phyloP scores from a whole-genome alignment of 495 filamentous ascomycete genomes.

The Hamigera avellanea region DNA sequence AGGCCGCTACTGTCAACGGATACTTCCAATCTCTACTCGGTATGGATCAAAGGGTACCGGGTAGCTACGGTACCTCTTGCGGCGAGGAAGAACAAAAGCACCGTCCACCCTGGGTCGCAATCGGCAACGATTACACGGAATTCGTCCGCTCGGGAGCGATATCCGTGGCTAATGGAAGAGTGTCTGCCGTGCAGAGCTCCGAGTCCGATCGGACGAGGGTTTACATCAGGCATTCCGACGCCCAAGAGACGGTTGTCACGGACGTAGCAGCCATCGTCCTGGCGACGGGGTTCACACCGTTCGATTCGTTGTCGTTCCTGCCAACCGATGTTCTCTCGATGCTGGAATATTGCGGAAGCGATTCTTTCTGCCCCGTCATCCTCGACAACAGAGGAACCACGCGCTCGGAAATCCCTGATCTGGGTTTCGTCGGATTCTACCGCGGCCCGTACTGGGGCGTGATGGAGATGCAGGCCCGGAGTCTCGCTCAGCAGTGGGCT shows the following conservation, averaged over 20 bases:
- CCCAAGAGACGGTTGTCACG: slow-evolving; percentile 19
- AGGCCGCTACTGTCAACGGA: slow-evolving; percentile 36
- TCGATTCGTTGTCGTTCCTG: slow-evolving; percentile 48
- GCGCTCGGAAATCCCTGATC: slow-evolving; percentile 44
- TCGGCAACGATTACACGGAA: slow-evolving; percentile 59
- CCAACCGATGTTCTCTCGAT: slow-evolving; percentile 38
- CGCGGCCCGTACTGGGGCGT: slow-evolving; percentile 78
- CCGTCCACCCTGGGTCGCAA: slow-evolving; percentile 51
- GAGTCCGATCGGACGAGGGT: slow-evolving; percentile 14
- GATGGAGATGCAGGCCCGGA: slow-evolving; percentile 77
- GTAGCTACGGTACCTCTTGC: slow-evolving; percentile 6
- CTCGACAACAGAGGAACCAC: slow-evolving; percentile 56
- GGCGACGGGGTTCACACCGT: slow-evolving; percentile 66
- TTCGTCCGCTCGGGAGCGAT: slow-evolving; percentile 61
- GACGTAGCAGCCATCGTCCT: slow-evolving; percentile 57
- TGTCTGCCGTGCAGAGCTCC: slow-evolving; percentile 12
- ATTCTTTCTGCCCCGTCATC: slow-evolving; percentile 53
- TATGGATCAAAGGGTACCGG: slow-evolving; percentile 40
- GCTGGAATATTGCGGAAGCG: slow-evolving; percentile 41
- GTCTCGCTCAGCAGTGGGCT: slow-evolving; percentile 38
- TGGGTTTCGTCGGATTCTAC: slow-evolving; percentile 81
- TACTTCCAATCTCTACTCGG: slow-evolving; percentile 48
- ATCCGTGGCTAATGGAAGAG: slow-evolving; percentile 21
- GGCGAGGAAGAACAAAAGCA: slow-evolving; percentile 10
- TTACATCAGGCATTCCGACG: slow-evolving; percentile 21